Base-by-base conservation (phyloP, 1,139 yeast species). In the Zygosaccharomyces sapae region DNA sequence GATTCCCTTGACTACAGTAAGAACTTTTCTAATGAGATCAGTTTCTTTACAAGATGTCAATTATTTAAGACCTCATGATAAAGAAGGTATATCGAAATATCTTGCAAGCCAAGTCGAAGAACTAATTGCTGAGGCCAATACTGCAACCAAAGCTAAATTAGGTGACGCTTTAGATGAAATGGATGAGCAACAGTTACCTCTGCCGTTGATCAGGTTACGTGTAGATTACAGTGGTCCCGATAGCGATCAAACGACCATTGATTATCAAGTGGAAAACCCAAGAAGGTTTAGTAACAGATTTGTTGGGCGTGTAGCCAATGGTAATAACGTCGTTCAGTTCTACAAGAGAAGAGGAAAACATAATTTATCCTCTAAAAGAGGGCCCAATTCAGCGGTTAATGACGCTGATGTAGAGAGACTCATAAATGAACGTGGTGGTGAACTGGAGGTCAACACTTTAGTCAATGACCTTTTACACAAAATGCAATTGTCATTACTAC, bases 301-400 rank as follows among this genome's bases (percentile, higher is more conserved):
- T 72, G 95, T 87, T 5, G 97, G 96, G 0, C 75, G 74, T 53
- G 95, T 92, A 3, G 98, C 98, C 9, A 92, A 92, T 63, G 80
- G 84, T 8, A 84, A 86, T 58, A 95, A 90, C 57, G 87, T 90
- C 7, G 79, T 92, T 2, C 83, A 80, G 43, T 85, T 86, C 60
- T 79, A 80, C 59, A 79, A 82, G 61, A 76, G 70, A 57, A 71
- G 65, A 45, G 61, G 12, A 58, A 55, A 13, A 47, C 50, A 34
- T 10, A 41, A 24, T 42, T 49, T 29, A 48, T 58, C 49, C 59
- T 55, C 52, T 49, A 67, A 13, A 25, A 51, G 61, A 59, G 50
- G 59, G 63, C 51, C 55, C 59, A 55, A 57, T 42, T 54, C 64
- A 29, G 52, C 52, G 43, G 56, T 52, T 5, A 65, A 55, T 27